Conservation (phyloP, 2,329 filamentous ascomycete genomes). For the Apiospora marii region DNA sequence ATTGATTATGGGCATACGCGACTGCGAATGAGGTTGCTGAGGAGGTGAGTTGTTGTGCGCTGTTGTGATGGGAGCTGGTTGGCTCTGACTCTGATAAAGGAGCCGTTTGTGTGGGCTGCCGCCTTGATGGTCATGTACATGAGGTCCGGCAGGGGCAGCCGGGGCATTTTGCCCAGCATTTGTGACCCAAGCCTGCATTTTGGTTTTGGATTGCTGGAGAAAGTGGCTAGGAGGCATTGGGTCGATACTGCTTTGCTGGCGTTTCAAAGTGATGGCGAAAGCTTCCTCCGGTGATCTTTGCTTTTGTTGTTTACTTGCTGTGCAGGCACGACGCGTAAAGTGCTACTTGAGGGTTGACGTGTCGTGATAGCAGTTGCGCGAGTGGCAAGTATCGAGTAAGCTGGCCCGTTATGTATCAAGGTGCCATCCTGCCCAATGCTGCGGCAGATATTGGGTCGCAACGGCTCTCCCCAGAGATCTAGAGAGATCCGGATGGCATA, state of each 20-base stretch:
- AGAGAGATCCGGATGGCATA: constrained; percentile 30
- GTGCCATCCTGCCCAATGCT: constrained; percentile 41
- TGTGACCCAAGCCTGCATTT: constrained; percentile 46
- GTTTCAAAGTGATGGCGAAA: constrained; percentile 14
- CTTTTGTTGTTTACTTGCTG: constrained; percentile 21
- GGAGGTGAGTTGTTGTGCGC: constrained; percentile 28
- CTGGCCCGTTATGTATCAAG: constrained; percentile 41
- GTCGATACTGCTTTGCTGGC: constrained; percentile 29
- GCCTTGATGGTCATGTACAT: constrained; percentile 35
- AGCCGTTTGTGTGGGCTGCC: constrained; percentile 36
- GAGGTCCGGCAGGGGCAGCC: constrained; percentile 33
- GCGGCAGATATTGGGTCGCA: constrained; percentile 41
- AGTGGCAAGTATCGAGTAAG: constrained; percentile 32
- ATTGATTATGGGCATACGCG: constrained; percentile 40
- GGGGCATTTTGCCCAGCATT: constrained; percentile 38
- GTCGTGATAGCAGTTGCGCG: constrained; percentile 23
- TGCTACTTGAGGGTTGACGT: constrained; percentile 25
- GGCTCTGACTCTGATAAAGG: constrained; percentile 30
- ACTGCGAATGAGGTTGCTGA: constrained; percentile 35
- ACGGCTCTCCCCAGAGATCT: constrained; percentile 31
- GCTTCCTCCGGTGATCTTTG: constrained; percentile 17
- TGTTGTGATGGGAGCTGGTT: constrained; percentile 28
- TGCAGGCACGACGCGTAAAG: neutral
- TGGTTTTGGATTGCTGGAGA: constrained; percentile 42
- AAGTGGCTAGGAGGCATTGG: constrained; percentile 42